Evolutionary conservation across 2,329 filamentous ascomycete species (phyloP), one percentile per base, ranked within the genome.

Genomic region (Colletotrichum trifolii): DNA sequence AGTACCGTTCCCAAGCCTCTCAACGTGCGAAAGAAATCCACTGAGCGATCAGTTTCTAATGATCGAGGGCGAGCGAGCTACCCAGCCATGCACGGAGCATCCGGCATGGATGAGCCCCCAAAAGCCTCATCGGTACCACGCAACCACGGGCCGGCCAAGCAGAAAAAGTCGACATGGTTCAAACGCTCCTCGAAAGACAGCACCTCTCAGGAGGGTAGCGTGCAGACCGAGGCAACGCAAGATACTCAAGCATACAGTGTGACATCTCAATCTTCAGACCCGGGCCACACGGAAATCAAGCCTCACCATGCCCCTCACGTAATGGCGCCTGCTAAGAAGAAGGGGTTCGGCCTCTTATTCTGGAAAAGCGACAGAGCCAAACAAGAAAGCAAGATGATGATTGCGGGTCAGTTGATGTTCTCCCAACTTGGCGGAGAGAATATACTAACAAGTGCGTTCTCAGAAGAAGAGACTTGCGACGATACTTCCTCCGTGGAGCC

Each of bases 161-260:
- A 81, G 72, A 85, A 83, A 74, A 82, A 80, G 54, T 73, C 77
- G 4, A 81, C 79, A 2, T 87, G 85, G 85, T 86, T 87, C 72
- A 83, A 80, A 67, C 79, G 84, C 10, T 69, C 73, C 13, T 82
- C 81, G 10, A 85, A 81, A 67, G 75, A 78, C 13, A 69, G 71
- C 25, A 57, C 67, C 33, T 70, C 66, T 12, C 62, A 64, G 8
- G 70, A 70, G 50, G 63, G 49, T 33, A 70, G 67, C 45, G 47
- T 59, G 5, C 64, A 49, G 25, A 67, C 59, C 17, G 66, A 65
- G 36, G 49, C 33, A n/a, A 52, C 46, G 3, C 48, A 57, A 61
- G 38, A 67, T 42, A 68, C 67, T 7, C 55, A 67, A 43, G 53
- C 64, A 8, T 65, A 50, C 39, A 68, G 60, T 17, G 64, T 65